Base-by-base conservation (phyloP, 164 flowering plant genomes). In the Sextonia rubra region DNA sequence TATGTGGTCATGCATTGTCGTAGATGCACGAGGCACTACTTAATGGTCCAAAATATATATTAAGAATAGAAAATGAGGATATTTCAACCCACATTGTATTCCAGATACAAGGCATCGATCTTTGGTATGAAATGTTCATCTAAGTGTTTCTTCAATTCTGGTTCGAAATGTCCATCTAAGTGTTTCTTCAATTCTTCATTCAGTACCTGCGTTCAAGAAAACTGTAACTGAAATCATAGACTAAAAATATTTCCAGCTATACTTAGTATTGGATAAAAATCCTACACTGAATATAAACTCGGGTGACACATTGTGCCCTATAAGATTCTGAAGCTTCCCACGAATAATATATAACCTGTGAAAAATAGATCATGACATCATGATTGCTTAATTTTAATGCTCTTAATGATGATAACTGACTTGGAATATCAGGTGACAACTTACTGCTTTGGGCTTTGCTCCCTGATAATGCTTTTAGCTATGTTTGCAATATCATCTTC, bases 401-500 rank as follows among this genome's bases (percentile, higher is more conserved):
- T 22, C 27, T 7, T 61, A 24, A 61, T 3, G 64, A 61, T 25
- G 27, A 24, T 12, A 61, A 32, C 44, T 32, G 44, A 12, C 64
- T 23, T 25, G 27, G 29, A 25, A 61, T 61, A 12, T 22, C 64
- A 12, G 25, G 30, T 23, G 23, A 52, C 18, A 52, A 52, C 58
- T 52, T 18, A 52, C 58, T 52, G 58, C 20, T 52, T 52, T 15
- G 58, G 58, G 58, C 58, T 52, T 52, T 52, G 92, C 75, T 90
- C 91, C 64, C 87, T 77, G 30, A 87, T 70, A 20, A 89, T 83
- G 27, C 83, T 80, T 78, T 78, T 83, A 24, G 91, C 92, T 67
- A 87, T 80, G 60, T 77, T 82, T 11, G 84, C 85, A 71, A 87
- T 85, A 63, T 82, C 84, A 32, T 86, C 89, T 77, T 90, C 95